Base-by-base conservation (phyloP, 2,329 filamentous ascomycete species). In the Cladosporium sp. region DNA sequence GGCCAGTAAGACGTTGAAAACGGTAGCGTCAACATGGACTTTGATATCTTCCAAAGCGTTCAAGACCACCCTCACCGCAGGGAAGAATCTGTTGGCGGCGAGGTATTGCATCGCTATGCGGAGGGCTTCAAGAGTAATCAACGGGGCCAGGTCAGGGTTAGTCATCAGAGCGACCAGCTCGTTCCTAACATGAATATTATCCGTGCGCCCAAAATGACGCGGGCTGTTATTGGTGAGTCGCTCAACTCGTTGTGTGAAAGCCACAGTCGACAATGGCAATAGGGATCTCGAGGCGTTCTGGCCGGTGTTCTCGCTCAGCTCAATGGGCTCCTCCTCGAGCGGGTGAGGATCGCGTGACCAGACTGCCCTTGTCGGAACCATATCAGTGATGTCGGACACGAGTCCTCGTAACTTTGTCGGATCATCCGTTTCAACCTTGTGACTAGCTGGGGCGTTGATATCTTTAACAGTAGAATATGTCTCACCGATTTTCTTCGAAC, bases 1-100 rank as follows among this genome's bases (percentile, higher is more conserved):
- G 11, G 51, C 51, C n/a, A 73, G 59, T 5, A 68, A 47, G 15
- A 60, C 51, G 49, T 69, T 61, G 58, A 64, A 72, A 22, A 65
- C 61, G 3, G 40, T 38, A 5, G 60, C 40, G 20, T 38, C 57
- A 6, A 70, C 45, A n/a, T 25, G 34, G 37, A 62, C 62, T 5
- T 59, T 59, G 8, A 12, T 15, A 19, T 64, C 45, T 3, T 65
- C 61, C 3, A 70, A 39, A 3, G 56, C 30, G 14, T 60, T 42
- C 6, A 67, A 54, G 11, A 71, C 51, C 8, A 47, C 42, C 14
- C 64, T 65, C 0, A 66, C 45, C 34, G 62, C 55, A 4, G 60
- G 58, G 20, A 65, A 52, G 14, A 64, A 58, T 36, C 60, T 54
- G 37, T 67, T 56, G 17, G 61, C 54, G 1, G 58, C 42, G 11